These are phyloP conservation scores for Capronia americana DNA, from an alignment of 2,329 filamentous ascomycete species.

Conservation along the genomic window DNA sequence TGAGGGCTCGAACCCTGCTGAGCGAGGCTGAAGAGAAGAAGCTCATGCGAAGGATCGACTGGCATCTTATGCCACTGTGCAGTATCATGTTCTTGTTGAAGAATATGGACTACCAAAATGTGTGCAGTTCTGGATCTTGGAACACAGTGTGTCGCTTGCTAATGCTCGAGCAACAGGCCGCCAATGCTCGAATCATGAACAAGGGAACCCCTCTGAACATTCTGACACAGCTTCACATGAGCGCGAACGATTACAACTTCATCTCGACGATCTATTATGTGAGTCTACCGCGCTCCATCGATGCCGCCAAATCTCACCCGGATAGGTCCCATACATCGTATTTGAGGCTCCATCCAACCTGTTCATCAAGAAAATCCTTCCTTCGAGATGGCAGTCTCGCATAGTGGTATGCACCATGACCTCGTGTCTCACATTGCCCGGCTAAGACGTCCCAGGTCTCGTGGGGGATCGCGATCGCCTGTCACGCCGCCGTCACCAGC, in stretches of 20 bases:
- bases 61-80: conserved; percentile 52
- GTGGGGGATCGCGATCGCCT: conserved; percentile 69
- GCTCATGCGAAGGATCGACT: conserved; percentile 52
- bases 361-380: conserved; percentile 72
- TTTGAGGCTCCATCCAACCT: conserved; percentile 74
- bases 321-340: conserved; percentile 71
- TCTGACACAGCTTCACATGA: conserved; percentile 50
- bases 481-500: conserved; percentile 68
- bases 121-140: conserved; percentile 23
- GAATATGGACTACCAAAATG: conserved; percentile 45
- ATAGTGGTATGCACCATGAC: conserved; percentile 39
- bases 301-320: neutral
- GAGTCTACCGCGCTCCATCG: conserved; percentile 18
- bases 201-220: conserved; percentile 47
- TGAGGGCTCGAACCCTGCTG: conserved; percentile 44
- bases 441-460: conserved; percentile 57
- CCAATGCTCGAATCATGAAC: conserved; percentile 49
- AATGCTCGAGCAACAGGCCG: conserved; percentile 35
- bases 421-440: conserved; percentile 69
- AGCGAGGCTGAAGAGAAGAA: conserved; percentile 54
- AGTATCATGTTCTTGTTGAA: conserved; percentile 45
- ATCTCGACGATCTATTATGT: conserved; percentile 50
- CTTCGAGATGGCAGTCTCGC: conserved; percentile 49
- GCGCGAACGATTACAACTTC: conserved; percentile 50
- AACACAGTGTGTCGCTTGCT: conserved; percentile 4